phyloP scores from a whole-genome alignment of 2,329 filamentous ascomycete species.

The Truncatella angustata region DNA sequence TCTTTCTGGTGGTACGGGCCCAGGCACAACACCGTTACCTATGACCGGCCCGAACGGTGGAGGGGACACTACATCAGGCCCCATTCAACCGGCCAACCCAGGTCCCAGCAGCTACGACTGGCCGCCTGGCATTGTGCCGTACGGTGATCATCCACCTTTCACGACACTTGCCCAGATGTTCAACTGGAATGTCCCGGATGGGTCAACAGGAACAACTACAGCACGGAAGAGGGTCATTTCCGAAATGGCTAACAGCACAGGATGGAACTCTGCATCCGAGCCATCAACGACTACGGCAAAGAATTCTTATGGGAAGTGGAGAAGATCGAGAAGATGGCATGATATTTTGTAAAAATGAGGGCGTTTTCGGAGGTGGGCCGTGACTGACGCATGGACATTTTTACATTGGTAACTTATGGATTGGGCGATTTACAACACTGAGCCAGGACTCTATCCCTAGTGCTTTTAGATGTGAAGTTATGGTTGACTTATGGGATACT shows the following conservation, averaged over 20 bases:
- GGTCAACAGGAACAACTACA: not conserved
- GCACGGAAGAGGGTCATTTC: not conserved
- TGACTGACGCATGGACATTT: too few relatives aligned
- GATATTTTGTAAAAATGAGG: too few relatives aligned
- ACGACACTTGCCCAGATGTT: conserved; percentile 16
- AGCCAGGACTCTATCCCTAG: too few relatives aligned
- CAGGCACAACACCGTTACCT: not conserved
- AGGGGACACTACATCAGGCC: conserved; percentile 10
- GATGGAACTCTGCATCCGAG: not conserved
- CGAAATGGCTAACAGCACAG: not conserved
- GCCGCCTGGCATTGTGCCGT: conserved; percentile 24
- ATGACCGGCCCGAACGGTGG: not conserved
- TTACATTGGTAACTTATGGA: too few relatives aligned
- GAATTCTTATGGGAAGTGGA: not conserved
- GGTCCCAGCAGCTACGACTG: conserved; percentile 17
- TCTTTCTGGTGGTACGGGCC: not conserved
- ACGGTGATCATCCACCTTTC: conserved; percentile 20
- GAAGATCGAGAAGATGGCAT: too few relatives aligned
- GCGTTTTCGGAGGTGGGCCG: too few relatives aligned
- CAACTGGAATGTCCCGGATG: conserved; percentile 3
- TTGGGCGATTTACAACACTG: too few relatives aligned
- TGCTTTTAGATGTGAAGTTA: too few relatives aligned
- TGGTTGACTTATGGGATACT: too few relatives aligned
- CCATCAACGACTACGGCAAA: not conserved
- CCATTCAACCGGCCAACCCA: conserved; percentile 5